Base-by-base conservation (phyloP, 106 monocot genomes). In the Xerophyta viscosa region DNA sequence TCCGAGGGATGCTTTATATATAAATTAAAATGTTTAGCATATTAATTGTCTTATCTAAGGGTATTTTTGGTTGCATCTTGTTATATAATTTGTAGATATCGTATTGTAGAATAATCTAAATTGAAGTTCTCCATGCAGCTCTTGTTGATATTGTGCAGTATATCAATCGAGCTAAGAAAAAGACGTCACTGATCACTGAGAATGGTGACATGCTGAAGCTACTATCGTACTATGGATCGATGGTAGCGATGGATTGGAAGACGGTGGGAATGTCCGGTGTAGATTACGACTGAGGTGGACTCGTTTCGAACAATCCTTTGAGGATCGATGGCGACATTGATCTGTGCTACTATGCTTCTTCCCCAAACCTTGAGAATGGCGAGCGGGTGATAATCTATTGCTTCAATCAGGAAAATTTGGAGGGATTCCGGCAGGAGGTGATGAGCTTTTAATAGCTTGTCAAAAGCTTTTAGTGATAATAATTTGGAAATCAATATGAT, bases 391-490 rank as follows among this genome's bases (percentile, higher is more conserved):
- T 54, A 13, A 54, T 30, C 1, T 12, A 54, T 2, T 54, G 53
- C 20, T 28, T 54, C 8, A 54, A 33, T 7, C 15, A 54, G 53
- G 30, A 54, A n/a, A 12, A 54, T 18, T 31, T 31, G 29, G 31
- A 2, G 17, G 30, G 6, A 17, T 54, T 54, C 27, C 31, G 31
- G 3, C 9, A 54, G 26, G 29, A 31, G 8, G 20, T 54, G 29
- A 8, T 24, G 5, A 8, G 18, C 43, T 43, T 43, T n/a, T n/a
- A n/a, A n/a, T n/a, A n/a, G n/a, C n/a, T n/a, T n/a, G n/a, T n/a
- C n/a, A n/a, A n/a, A n/a, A n/a, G n/a, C n/a, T n/a, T n/a, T n/a
- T n/a, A n/a, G n/a, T n/a, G n/a, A n/a, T n/a, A n/a, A n/a, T n/a
- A n/a, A n/a, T n/a, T n/a, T n/a, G n/a, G n/a, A n/a, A n/a, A n/a